These are phyloP conservation scores for Stromatinia cepivora DNA, from an alignment of 2,329 filamentous ascomycete species.

Conservation along the genomic window DNA sequence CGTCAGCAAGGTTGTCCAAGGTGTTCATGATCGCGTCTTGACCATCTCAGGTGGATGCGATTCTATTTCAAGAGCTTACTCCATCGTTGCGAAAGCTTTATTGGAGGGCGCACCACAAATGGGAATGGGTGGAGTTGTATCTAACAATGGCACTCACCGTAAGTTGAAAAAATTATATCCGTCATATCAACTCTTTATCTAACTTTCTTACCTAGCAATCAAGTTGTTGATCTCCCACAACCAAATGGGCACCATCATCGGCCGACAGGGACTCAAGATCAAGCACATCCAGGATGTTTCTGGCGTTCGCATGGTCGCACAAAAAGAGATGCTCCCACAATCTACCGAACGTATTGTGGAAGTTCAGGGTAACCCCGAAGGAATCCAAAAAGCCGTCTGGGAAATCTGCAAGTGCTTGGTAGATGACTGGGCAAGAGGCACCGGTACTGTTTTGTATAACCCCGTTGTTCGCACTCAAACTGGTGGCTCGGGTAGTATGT, in stretches of 20 bases:
- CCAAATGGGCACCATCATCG: slow-evolving; percentile 99
- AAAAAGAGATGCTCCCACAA: slow-evolving; percentile 99
- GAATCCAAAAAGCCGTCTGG: slow-evolving; percentile 95
- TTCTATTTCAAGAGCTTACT: slow-evolving; percentile 87
- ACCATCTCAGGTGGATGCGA: slow-evolving; percentile 91
- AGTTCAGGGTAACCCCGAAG: slow-evolving; percentile 90
- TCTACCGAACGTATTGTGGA: slow-evolving; percentile 98
- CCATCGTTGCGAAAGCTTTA: slow-evolving; percentile 86
- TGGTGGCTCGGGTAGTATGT: slow-evolving; percentile 45
- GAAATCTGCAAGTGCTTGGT: slow-evolving; percentile 98
- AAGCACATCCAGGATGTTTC: slow-evolving; percentile 98
- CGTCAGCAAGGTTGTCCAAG: slow-evolving; percentile 97
- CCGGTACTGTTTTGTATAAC: slow-evolving; percentile 96
- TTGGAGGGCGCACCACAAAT: slow-evolving; percentile 91
- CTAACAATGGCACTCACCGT: slow-evolving; percentile 93
- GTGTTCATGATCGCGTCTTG: slow-evolving; percentile 94
- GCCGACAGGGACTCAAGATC: slow-evolving; percentile 94
- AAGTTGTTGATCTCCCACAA: slow-evolving; percentile 99
- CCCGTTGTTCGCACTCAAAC: slow-evolving; percentile 85
- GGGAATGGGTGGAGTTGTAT: slow-evolving; percentile 90
- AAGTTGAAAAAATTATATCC: slow-evolving; percentile 47
- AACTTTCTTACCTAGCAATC: slow-evolving; percentile 62
- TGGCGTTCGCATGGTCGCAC: slow-evolving; percentile 96
- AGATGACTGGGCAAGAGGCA: slow-evolving; percentile 96
- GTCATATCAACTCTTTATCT: neutral